Conservation (phyloP, 163 green algal genomes). For the Scenedesmus sp. region DNA sequence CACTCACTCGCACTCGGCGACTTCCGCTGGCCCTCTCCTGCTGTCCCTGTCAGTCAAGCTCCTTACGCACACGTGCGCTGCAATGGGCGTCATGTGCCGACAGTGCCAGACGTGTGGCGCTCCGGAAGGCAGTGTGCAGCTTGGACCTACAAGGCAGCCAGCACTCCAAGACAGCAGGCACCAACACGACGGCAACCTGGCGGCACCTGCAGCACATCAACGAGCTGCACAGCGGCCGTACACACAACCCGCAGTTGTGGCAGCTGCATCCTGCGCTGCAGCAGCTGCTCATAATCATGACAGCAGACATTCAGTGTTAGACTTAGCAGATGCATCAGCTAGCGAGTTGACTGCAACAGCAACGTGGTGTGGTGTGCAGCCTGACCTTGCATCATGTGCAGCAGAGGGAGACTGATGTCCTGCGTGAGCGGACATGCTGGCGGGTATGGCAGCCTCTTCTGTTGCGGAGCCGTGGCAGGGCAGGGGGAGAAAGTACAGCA, state of each 20-base stretch:
- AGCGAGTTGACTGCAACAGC: neutral
- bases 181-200: neutral
- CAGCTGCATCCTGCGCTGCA: neutral
- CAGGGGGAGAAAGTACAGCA: neutral
- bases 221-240: neutral
- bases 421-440: neutral
- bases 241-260: neutral
- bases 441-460: neutral
- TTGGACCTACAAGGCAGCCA: neutral
- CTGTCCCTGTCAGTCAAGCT: neutral
- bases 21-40: neutral
- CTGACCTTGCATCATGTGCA: neutral
- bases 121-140: neutral
- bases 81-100: neutral
- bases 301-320: neutral
- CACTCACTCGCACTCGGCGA: neutral
- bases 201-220: neutral
- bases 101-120: neutral
- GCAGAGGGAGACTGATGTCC: neutral
- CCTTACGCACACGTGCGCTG: neutral
- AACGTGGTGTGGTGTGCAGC: neutral
- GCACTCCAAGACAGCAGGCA: neutral
- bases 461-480: neutral
- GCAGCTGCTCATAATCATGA: neutral
- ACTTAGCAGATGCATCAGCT: neutral